Evolutionary conservation across 768 basidiomycete genomes (phyloP).

Genomic region (Rhodotorula taiwanensis): DNA sequence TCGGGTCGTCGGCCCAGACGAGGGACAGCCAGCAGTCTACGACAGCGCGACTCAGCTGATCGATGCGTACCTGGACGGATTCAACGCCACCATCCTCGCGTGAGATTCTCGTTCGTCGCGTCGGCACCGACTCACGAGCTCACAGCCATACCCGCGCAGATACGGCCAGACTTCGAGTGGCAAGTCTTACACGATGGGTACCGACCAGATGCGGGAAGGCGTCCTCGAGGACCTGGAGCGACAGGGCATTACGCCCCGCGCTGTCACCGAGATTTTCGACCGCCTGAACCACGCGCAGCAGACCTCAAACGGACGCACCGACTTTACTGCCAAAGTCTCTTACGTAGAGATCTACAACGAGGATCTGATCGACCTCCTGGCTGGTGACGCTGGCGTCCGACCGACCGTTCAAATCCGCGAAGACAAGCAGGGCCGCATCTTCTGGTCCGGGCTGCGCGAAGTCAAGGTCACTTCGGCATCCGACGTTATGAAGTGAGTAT

Average conservation of each 20-base stretch:
- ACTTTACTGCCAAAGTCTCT: constrained; percentile 61
- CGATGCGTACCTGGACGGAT: constrained; percentile 80
- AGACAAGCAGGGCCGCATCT: constrained; percentile 91
- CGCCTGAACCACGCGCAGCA: neutral
- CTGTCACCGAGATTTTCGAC: constrained; percentile 54
- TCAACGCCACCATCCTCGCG: constrained; percentile 97
- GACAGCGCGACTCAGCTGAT: constrained; percentile 75
- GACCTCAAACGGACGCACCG: too few relatives aligned
- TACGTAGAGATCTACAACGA: constrained; percentile 99
- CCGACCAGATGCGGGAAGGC: constrained; percentile 56
- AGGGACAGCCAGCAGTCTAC: constrained; percentile 79
- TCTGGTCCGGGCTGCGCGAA: constrained; percentile 93
- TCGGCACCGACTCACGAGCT: too few relatives aligned
- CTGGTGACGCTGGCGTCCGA: constrained; percentile 55
- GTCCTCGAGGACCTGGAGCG: constrained; percentile 37
- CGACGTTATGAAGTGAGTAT: constrained; percentile 85
- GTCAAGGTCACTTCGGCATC: constrained; percentile 70
- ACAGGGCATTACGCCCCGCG: constrained; percentile 92
- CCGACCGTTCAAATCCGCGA: constrained; percentile 93
- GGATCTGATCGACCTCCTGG: constrained; percentile 90
- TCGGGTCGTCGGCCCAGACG: constrained; percentile 79
- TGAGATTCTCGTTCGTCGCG: too few relatives aligned
- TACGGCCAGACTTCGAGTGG: constrained; percentile 97
- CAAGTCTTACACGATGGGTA: constrained; percentile 98
- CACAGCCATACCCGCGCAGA: too few relatives aligned